These are phyloP conservation scores for Dipodascus geniculatus DNA, from an alignment of 805 yeast species.

Conservation along the genomic window DNA sequence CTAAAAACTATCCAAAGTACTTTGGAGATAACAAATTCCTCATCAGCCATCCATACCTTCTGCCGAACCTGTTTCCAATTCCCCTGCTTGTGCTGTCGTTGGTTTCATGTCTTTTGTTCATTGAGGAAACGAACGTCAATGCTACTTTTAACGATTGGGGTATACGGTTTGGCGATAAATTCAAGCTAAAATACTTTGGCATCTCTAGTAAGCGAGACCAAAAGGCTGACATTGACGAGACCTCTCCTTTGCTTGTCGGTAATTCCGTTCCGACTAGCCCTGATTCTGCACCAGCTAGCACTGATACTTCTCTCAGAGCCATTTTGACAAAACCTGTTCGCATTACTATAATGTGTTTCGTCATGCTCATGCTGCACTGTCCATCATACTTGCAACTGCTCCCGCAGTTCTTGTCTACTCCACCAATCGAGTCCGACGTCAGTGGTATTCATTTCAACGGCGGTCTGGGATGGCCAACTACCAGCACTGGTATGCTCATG, in stretches of 20 bases:
- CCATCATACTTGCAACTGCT: slow-evolving; percentile 42
- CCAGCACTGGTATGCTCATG: slow-evolving; percentile 37
- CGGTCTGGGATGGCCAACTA: slow-evolving; percentile 39
- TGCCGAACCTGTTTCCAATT: slow-evolving; percentile 39
- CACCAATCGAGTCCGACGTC: slow-evolving; percentile 11
- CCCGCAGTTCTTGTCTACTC: slow-evolving; percentile 40
- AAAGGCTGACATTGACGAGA: slow-evolving; percentile 1
- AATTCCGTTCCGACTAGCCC: background rate
- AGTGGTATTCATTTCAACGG: slow-evolving; percentile 22
- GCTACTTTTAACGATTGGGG: slow-evolving; percentile 13
- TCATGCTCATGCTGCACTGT: slow-evolving; percentile 33
- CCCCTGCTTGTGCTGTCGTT: slow-evolving; percentile 22
- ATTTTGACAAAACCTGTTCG: slow-evolving; percentile 7
- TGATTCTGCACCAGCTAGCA: background rate
- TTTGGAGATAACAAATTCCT: slow-evolving; percentile 17
- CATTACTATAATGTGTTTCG: slow-evolving; percentile 13
- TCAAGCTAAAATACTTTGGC: background rate
- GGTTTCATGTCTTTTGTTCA: slow-evolving; percentile 11
- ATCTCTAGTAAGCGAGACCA: background rate
- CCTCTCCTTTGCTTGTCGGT: background rate
- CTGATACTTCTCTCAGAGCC: background rate
- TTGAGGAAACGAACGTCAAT: slow-evolving; percentile 15
- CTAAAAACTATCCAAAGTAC: slow-evolving; percentile 20
- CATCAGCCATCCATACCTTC: slow-evolving; percentile 35
- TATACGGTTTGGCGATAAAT: slow-evolving; percentile 10